Conservation (phyloP, 345 rosid genomes). For the Euphorbia tirucalli region DNA sequence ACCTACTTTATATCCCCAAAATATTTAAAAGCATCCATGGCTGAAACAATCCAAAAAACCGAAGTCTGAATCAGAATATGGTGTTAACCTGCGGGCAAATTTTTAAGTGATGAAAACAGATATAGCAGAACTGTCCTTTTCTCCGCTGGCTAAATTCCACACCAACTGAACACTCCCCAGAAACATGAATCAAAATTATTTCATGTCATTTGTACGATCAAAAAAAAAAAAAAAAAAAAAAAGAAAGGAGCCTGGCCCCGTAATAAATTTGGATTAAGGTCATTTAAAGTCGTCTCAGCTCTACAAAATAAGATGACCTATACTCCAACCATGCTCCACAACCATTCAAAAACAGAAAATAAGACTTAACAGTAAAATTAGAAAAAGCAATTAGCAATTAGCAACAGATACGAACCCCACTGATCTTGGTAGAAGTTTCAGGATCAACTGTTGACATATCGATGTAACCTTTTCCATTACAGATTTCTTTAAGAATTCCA, state of each 20-base stretch:
- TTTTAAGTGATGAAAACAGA: neutral
- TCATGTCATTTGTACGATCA: neutral
- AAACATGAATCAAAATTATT: neutral
- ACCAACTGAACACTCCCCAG: neutral
- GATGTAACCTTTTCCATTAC: constrained; percentile 70
- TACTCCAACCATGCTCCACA: neutral
- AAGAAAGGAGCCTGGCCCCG: neutral
- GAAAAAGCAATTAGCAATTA: neutral
- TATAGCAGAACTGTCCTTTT: neutral
- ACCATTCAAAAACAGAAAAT: neutral
- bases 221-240: neutral
- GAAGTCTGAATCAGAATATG: neutral
- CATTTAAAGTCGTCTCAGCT: neutral
- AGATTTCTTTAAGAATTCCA: constrained; percentile 73
- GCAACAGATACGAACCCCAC: constrained; percentile 42
- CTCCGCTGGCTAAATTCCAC: neutral
- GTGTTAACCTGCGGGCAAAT: neutral
- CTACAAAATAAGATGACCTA: neutral
- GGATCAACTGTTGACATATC: constrained; percentile 98
- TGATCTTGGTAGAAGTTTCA: constrained; percentile 74
- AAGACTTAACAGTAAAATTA: neutral
- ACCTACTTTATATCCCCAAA: neutral
- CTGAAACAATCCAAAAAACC: neutral
- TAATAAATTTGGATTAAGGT: neutral
- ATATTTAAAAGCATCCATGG: neutral